phyloP scores from a whole-genome alignment of 148 eudicot species.

The Rhododendron molle region DNA sequence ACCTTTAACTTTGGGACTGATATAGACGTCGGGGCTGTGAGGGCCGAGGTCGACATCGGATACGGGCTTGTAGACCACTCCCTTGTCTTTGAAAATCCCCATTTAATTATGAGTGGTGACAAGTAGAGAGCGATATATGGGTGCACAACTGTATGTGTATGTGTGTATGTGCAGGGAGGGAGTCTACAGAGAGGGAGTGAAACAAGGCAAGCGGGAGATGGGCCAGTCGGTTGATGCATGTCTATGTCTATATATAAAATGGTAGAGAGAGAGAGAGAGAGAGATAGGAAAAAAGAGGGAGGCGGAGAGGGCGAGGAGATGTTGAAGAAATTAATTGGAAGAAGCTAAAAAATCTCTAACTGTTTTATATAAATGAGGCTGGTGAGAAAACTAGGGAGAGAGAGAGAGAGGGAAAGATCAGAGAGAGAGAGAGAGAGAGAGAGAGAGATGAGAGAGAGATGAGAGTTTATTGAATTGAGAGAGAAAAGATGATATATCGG shows the following conservation, averaged over 20 bases:
- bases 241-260: not conserved
- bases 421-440: not conserved
- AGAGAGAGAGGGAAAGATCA: not conserved
- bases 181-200: not conserved
- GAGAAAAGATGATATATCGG: no score
- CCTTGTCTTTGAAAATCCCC: conserved; percentile 41
- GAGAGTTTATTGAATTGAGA: no score
- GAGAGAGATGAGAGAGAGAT: not conserved
- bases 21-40: conserved; percentile 49
- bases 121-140: not conserved
- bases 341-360: not conserved
- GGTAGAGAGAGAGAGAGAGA: not conserved
- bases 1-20: conserved; percentile 78
- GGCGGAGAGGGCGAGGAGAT: conserved; percentile 20
- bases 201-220: not conserved
- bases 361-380: conserved; percentile 3
- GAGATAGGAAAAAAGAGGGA: not conserved
- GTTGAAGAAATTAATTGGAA: conserved; percentile 1
- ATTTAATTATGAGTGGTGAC: not conserved
- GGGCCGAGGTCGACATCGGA: conserved; percentile 59
- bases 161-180: not conserved
- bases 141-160: not conserved
- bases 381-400: conserved; percentile 11
- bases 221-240: not conserved
- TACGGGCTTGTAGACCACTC: conserved; percentile 60